Percentiles rank a stretch among this genome's conserved stretches.
These are phyloP conservation scores for Leccinellum luteum DNA, from an alignment of 768 basidiomycete genomes.

Conservation along the genomic window DNA sequence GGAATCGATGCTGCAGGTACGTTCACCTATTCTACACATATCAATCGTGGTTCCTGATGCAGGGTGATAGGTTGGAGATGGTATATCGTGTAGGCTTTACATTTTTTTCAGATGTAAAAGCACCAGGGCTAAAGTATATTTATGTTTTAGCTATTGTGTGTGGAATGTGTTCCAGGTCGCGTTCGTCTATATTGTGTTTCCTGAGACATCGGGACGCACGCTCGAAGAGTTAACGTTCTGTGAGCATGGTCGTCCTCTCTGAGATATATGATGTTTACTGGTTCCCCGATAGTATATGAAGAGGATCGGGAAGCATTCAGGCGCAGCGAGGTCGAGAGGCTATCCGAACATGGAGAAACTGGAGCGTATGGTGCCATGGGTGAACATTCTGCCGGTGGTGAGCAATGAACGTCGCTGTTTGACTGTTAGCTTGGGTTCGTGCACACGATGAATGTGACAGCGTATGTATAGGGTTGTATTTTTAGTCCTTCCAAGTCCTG, in stretches of 20 bases:
- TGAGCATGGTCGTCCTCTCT: slow-evolving; percentile 1
- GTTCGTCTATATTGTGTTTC: slow-evolving; percentile 18
- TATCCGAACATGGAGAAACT: not conserved
- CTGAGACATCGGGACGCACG: slow-evolving; percentile 18
- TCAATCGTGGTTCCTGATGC: not conserved
- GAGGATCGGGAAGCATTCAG: not conserved
- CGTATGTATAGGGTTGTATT: too few relatives aligned
- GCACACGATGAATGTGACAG: too few relatives aligned
- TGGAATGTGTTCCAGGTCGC: slow-evolving; percentile 16
- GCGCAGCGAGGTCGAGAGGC: not conserved
- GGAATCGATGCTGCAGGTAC: slow-evolving; percentile 4
- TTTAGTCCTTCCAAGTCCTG: too few relatives aligned
- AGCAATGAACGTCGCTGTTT: not conserved
- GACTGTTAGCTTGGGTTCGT: too few relatives aligned
- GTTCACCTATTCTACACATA: not conserved
- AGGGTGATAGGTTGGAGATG: slow-evolving; percentile 8
- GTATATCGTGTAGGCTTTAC: slow-evolving; percentile 7
- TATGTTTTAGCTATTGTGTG: slow-evolving; percentile 14
- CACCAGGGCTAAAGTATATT: not conserved
- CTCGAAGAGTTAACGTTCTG: slow-evolving; percentile 20
- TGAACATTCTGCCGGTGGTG: not conserved
- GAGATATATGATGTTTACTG: not conserved
- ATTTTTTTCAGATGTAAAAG: not conserved
- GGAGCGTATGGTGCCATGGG: not conserved
- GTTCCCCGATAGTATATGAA: not conserved